Evolutionary conservation across 2,329 filamentous ascomycete genomes (phyloP).

Genomic region (Exophiala alcalophila): DNA sequence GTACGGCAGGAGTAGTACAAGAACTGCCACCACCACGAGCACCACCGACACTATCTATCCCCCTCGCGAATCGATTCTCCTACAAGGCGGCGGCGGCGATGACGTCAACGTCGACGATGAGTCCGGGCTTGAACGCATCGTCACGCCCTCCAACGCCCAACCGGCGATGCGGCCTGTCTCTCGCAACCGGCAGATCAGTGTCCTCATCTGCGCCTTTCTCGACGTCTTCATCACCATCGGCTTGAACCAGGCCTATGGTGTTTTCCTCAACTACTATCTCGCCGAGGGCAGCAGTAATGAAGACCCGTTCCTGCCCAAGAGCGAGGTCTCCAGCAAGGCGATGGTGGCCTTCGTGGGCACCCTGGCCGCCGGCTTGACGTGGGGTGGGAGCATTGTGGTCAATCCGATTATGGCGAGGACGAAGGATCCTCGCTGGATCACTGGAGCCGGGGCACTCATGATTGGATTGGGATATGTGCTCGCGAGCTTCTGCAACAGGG

Average conservation of each 20-base stretch:
- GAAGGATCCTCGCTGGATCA: constrained; percentile 40
- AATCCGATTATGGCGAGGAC: constrained; percentile 49
- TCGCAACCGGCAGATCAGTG: constrained; percentile 42
- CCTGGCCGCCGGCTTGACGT: constrained; percentile 49
- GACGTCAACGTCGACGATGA: constrained; percentile 10
- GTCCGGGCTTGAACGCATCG: constrained; percentile 11
- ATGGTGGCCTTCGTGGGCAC: constrained; percentile 51
- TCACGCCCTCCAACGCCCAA: constrained; percentile 21
- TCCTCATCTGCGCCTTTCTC: constrained; percentile 45
- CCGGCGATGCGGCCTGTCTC: constrained; percentile 38
- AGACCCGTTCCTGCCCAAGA: constrained; percentile 40
- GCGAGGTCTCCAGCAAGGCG: constrained; percentile 40
- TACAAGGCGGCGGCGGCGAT: constrained; percentile 8
- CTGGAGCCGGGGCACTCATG: constrained; percentile 41
- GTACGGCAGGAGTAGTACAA: too few relatives aligned
- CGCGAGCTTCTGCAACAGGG: constrained; percentile 37
- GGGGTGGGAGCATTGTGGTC: constrained; percentile 50
- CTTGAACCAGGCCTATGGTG: constrained; percentile 50
- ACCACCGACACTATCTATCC: not conserved
- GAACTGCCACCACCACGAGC: not conserved
- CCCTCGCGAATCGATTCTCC: constrained; percentile 9
- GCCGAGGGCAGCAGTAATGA: constrained; percentile 32
- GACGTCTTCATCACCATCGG: constrained; percentile 50
- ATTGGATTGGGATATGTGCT: constrained; percentile 46
- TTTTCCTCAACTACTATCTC: constrained; percentile 52